A percentile compares a stretch with the other conserved stretches of the same genome.
Evolutionary conservation across 345 rosid species (phyloP).

Genomic region (Moringa oleifera): DNA sequence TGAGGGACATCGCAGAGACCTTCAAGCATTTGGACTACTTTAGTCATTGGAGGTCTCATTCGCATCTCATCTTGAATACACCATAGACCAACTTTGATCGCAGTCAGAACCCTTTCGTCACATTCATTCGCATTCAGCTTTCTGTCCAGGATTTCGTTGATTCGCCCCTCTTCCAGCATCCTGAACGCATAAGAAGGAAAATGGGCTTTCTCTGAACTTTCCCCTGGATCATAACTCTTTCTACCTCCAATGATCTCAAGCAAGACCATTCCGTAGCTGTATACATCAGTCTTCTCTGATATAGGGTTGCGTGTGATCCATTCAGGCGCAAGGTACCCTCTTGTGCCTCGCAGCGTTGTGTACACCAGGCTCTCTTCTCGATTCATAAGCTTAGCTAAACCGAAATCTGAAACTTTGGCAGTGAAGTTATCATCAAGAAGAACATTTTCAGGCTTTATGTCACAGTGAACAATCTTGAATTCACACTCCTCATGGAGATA

Average conservation of each 20-base stretch:
- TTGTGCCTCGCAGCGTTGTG: constrained; percentile 84
- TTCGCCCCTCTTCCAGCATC: constrained; percentile 87
- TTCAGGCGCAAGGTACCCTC: constrained; percentile 93
- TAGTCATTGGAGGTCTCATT: constrained; percentile 74
- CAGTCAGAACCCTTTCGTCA: constrained; percentile 44
- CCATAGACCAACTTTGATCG: constrained; percentile 83
- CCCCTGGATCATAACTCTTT: constrained; percentile 57
- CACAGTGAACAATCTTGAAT: constrained; percentile 74
- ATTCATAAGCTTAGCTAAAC: constrained; percentile 86
- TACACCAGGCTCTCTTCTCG: constrained; percentile 90
- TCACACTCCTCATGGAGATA: constrained; percentile 92
- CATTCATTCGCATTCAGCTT: constrained; percentile 32
- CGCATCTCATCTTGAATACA: constrained; percentile 89
- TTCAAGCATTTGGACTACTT: constrained; percentile 95
- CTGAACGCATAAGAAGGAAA: constrained; percentile 85
- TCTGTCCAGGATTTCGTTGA: constrained; percentile 60
- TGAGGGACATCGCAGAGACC: constrained; percentile 54
- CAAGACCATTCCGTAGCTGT: constrained; percentile 84
- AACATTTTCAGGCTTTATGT: constrained; percentile 91
- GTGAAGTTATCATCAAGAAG: constrained; percentile 69
- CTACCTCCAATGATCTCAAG: constrained; percentile 88
- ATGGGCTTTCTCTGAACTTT: constrained; percentile 68
- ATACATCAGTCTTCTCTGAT: constrained; percentile 91
- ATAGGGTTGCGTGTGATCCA: constrained; percentile 94
- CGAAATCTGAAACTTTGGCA: constrained; percentile 94